Base-by-base conservation (phyloP, 2,329 filamentous ascomycete genomes). In the Colletotrichum caudatum region DNA sequence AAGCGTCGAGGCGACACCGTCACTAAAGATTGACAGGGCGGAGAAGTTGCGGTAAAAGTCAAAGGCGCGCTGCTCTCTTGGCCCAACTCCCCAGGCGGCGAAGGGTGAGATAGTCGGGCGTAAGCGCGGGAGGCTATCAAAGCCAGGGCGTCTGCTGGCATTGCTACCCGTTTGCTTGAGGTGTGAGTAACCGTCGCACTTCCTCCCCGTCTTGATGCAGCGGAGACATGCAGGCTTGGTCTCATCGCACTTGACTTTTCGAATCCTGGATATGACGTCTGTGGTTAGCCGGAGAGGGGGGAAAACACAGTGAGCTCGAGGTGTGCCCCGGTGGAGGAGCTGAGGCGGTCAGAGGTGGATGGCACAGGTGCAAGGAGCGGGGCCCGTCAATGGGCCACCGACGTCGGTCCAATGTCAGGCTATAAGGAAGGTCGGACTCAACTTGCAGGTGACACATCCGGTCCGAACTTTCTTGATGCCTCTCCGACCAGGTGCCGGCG, bases 181-280 rank as follows among this genome's bases (percentile, higher is more conserved):
- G 41, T 76, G 72, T 12, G 79, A 75, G 68, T 90, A 89, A 69
- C 88, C 88, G 76, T 90, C 88, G 75, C 88, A 90, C 74, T 82
- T 84, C 64, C 88, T 83, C 16, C 88, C 87, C 3, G 87, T 89
- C 67, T 84, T 86, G 44, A 82, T 83, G 75, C 88, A 90, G 68
- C 86, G 84, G 46, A 83, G 78, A 74, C 88, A 90, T 50, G 78
- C 80, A 1, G 87, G 87, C 67, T 86, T 88, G 23, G 78, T 79
- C 78, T 89, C 87, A 73, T 88, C 87, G 76, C 87, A 90, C 76
- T 89, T 89, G 64, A 89, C 84, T 68, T 87, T 86, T 62, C 87
- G 85, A 41, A 87, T 83, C 78, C 86, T 88, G 64, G 37, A 14
- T 8, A 44, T 14, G n/a, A 46, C 41, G 23, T 35, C 26, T 11